phyloP scores from a whole-genome alignment of 2,329 filamentous ascomycete genomes.

The Verticillium nubilum region DNA sequence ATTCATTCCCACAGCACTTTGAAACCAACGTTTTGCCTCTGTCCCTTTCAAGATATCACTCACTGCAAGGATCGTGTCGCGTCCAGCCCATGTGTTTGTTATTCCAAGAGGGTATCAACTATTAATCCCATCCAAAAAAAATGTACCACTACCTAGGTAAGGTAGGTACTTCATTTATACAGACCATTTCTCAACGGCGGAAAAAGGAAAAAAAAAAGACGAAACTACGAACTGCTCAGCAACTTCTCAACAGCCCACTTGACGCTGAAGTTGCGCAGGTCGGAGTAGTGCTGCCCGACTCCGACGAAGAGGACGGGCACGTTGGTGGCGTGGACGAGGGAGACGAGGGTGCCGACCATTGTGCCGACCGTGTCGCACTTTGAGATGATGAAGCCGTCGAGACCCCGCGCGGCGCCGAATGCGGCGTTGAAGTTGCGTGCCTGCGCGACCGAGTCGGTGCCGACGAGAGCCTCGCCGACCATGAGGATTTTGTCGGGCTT shows the following conservation, averaged over 20 bases:
- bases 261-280: conserved; percentile 63
- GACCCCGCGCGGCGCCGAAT: conserved; percentile 71
- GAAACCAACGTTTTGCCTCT: neutral
- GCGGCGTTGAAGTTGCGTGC: conserved; percentile 93
- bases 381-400: conserved; percentile 97
- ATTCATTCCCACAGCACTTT: neutral
- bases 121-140: neutral
- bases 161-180: neutral
- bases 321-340: conserved; percentile 94
- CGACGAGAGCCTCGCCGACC: conserved; percentile 85
- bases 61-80: neutral
- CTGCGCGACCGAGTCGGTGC: conserved; percentile 91
- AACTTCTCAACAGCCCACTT: conserved; percentile 65
- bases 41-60: neutral
- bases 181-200: neutral
- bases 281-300: conserved; percentile 64
- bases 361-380: conserved; percentile 99
- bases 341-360: conserved; percentile 94
- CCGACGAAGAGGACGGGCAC: conserved; percentile 93
- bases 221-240: conserved; percentile 39
- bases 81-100: neutral
- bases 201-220: neutral
- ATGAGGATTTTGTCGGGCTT: conserved; percentile 98
- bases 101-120: neutral
- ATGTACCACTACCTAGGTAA: too few species aligned